phyloP scores from a whole-genome alignment of 2,329 filamentous ascomycete genomes.

The Nemania sp. region DNA sequence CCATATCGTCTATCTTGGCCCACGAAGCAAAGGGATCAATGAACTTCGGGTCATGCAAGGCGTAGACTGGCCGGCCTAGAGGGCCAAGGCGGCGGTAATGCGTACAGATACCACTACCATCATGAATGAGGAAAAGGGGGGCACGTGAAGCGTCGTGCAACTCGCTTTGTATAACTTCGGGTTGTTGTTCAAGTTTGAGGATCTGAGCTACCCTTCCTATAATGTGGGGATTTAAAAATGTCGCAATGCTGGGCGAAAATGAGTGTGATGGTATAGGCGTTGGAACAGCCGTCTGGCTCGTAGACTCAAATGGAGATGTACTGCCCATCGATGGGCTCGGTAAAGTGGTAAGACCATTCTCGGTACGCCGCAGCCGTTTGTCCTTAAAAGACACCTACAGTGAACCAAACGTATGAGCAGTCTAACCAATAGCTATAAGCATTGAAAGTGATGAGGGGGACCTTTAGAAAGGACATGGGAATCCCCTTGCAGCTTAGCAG shows the following conservation, averaged over 20 bases:
- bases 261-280: too few relatives aligned
- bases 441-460: neutral
- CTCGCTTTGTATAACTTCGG: neutral
- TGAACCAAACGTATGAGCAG: too few relatives aligned
- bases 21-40: constrained; percentile 23
- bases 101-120: constrained; percentile 34
- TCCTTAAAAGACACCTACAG: too few relatives aligned
- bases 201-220: constrained; percentile 1
- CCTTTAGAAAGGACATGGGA: constrained; percentile 1
- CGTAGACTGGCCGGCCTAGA: constrained; percentile 19
- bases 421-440: too few relatives aligned
- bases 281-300: too few relatives aligned
- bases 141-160: neutral
- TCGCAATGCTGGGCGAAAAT: too few relatives aligned
- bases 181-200: constrained; percentile 12
- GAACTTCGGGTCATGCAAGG: constrained; percentile 31
- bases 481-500: constrained; percentile 1
- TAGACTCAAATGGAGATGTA: too few relatives aligned
- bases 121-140: constrained; percentile 31
- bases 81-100: constrained; percentile 28
- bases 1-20: constrained; percentile 35
- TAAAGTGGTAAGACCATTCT: too few relatives aligned
- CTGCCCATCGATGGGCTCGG: too few relatives aligned
- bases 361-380: too few relatives aligned
- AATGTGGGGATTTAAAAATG: neutral